These are phyloP conservation scores for Pythium vanterpoolii DNA, from an alignment of 352 stramenopile genomes.

Conservation along the genomic window DNA sequence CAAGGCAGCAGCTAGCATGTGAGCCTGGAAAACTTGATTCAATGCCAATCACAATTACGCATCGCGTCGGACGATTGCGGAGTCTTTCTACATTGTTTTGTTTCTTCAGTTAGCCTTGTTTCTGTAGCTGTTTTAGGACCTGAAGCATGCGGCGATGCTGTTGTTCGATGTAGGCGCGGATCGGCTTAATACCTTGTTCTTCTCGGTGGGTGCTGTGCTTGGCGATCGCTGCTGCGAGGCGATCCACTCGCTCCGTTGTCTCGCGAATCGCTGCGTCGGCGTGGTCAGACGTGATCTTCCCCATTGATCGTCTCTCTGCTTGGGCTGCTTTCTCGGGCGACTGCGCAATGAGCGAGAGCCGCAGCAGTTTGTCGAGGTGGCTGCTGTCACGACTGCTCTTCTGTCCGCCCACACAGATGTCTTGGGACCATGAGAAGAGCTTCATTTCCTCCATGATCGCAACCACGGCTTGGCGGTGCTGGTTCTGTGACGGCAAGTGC, in stretches of 20 bases:
- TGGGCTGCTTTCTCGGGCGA: constrained; percentile 8
- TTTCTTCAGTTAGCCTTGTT: neutral
- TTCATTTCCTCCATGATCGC: constrained; percentile 21
- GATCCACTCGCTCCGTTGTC: neutral
- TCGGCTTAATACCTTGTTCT: neutral
- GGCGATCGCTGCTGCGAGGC: neutral
- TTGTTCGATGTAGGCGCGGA: constrained; percentile 6
- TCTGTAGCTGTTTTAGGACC: neutral
- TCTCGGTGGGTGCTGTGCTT: neutral
- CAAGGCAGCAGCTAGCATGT: neutral
- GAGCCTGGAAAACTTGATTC: constrained; percentile 1
- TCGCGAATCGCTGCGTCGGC: constrained; percentile 8
- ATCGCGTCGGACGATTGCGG: constrained; percentile 24
- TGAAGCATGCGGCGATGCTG: constrained; percentile 5
- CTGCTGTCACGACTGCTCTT: neutral
- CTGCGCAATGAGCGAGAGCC: constrained; percentile 17
- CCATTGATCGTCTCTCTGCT: constrained; percentile 1
- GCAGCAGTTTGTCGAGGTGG: constrained; percentile 18
- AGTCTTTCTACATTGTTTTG: constrained; percentile 10
- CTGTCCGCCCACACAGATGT: constrained; percentile 17
- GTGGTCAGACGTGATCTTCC: constrained; percentile 10
- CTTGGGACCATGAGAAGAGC: constrained; percentile 19
- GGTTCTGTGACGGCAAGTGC: constrained; percentile 8
- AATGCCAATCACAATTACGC: constrained; percentile 9
- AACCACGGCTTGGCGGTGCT: constrained; percentile 12